Base-by-base conservation (phyloP, 352 stramenopile species). In the Phytophthora tentaculata region DNA sequence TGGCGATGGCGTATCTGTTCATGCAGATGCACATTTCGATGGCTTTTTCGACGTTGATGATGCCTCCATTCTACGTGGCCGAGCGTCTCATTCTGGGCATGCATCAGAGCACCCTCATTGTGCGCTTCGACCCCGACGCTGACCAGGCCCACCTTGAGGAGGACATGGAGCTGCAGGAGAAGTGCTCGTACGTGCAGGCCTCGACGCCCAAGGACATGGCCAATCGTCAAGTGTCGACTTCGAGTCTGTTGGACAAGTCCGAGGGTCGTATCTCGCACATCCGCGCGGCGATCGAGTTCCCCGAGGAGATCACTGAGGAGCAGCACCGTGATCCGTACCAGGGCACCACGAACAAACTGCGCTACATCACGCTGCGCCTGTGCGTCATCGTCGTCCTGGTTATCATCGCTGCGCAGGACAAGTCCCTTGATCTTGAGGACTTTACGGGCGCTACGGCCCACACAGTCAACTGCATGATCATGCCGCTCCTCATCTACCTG, bases 351-450 rank as follows among this genome's bases (percentile, higher is more conserved):
- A 74, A 79, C 51, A 70, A 68, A 13, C 53, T 83, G 35, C 76
- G 81, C 35, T 84, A 85, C 64, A 61, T 82, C 29, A 32, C 73
- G 0, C 49, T 87, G 32, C 76, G 79, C 16, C 47, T 78, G 9
- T 47, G 61, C 7, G 69, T 87, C 5, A 65, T 87, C 56, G 50
- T 69, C 6, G 49, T 74, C 12, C 72, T 87, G n/a, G 78, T 83
- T 29, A 45, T 83, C 41, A 61, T 82, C 41, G 79, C 77, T 8
- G 58, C 80, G 3, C 71, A 83, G 39, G 64, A 84, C 50, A 77
- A 85, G 41, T 87, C 84, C 47, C 60, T 83, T 10, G 79, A 87
- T 44, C 49, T 87, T 16, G 63, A 70, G 35, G 63, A 70, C 39
- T 70, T 70, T 20, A 70, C 56, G 49, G 63, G 63, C 8, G 24